phyloP scores from a whole-genome alignment of 2,329 filamentous ascomycete genomes.

The Orbilia ellipsospora region DNA sequence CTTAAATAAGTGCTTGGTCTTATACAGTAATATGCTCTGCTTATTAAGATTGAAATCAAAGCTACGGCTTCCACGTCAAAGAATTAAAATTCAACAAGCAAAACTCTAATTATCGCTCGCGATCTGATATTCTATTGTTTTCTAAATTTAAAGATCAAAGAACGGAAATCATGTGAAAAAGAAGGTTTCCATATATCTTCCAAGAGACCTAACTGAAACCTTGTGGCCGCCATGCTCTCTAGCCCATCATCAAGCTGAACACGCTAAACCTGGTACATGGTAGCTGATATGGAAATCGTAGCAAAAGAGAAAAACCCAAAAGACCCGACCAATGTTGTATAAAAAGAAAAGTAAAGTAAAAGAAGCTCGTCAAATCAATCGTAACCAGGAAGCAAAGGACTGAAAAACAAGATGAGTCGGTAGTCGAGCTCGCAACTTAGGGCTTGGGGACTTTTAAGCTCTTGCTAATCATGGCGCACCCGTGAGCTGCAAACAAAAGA shows the following conservation, averaged over 20 bases:
- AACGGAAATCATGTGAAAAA: background rate
- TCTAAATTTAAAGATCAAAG: background rate
- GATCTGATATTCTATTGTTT: slow-evolving; percentile 11
- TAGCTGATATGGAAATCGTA: background rate
- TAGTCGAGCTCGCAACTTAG: slow-evolving; percentile 7
- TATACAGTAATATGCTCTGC: too few relatives aligned
- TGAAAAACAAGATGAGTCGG: slow-evolving; percentile 1
- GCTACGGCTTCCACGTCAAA: too few relatives aligned
- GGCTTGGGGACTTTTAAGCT: slow-evolving; percentile 89
- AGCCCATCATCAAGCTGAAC: slow-evolving; percentile 9
- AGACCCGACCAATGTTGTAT: slow-evolving; percentile 5
- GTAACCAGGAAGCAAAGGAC: background rate
- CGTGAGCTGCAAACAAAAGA: slow-evolving; percentile 84
- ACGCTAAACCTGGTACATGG: slow-evolving; percentile 20
- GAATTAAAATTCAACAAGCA: too few relatives aligned
- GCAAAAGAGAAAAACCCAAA: slow-evolving; percentile 17
- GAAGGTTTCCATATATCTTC: slow-evolving; percentile 4
- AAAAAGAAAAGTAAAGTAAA: background rate
- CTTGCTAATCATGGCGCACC: slow-evolving; percentile 94
- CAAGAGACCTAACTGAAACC: slow-evolving; percentile 7
- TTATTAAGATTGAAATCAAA: too few relatives aligned
- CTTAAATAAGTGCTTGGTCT: too few relatives aligned
- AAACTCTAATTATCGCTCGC: background rate
- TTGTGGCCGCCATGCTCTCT: background rate
- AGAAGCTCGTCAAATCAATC: background rate